Conservation (phyloP, 1,284 basidiomycete species). For the Ustilago sp. region DNA sequence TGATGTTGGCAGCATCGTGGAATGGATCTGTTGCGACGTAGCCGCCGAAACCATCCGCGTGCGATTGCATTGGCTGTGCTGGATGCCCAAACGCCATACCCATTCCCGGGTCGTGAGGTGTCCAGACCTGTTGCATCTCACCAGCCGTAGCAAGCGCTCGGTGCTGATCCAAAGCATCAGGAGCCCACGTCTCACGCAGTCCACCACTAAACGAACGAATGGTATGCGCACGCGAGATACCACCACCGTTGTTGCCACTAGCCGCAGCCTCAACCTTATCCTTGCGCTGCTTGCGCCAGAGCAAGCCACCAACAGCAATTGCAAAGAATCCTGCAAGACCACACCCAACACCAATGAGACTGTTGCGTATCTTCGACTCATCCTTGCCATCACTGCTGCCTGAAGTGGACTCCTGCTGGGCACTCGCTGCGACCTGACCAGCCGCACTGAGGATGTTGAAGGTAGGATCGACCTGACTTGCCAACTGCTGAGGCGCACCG, state of each 20-base stretch:
- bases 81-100: conserved; percentile 20
- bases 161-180: conserved; percentile 48
- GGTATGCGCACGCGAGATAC: conserved; percentile 42
- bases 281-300: conserved; percentile 43
- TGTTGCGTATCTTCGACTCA: conserved; percentile 44
- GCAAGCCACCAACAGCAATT: conserved; percentile 38
- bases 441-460: conserved; percentile 55
- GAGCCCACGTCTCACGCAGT: conserved; percentile 61
- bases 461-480: conserved; percentile 57
- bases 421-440: conserved; percentile 16
- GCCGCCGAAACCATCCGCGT: conserved; percentile 38
- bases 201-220: conserved; percentile 54
- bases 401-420: conserved; percentile 16
- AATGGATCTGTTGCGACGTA: conserved; percentile 36
- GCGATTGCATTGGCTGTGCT: background rate
- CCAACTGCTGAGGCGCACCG: conserved; percentile 57
- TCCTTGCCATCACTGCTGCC: conserved; percentile 15
- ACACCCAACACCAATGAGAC: conserved; percentile 58
- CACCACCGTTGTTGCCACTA: conserved; percentile 20
- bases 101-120: conserved; percentile 20
- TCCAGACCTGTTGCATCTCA: conserved; percentile 44
- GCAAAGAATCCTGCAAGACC: conserved; percentile 50
- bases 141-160: conserved; percentile 11
- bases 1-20: conserved; percentile 18
- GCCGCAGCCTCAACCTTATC: conserved; percentile 14